Evolutionary conservation across 768 basidiomycete genomes (phyloP).

Genomic region (Rhodotorula toruloides): DNA sequence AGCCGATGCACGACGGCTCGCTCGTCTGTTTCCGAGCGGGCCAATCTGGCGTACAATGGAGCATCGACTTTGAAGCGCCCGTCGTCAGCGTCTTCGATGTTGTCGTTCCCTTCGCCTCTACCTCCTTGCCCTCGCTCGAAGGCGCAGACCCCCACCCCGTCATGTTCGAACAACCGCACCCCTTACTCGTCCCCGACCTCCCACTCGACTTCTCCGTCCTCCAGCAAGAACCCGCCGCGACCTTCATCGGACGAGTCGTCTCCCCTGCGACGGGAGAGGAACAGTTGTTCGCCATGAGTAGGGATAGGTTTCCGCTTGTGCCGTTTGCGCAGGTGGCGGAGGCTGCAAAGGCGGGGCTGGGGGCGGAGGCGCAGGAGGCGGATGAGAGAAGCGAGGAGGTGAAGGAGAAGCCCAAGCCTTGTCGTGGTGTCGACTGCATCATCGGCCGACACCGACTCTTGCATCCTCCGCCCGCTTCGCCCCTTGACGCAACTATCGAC

Average conservation of each 20-base stretch:
- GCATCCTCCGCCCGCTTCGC: slow-evolving; percentile 18
- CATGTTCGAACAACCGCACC: slow-evolving; percentile 42
- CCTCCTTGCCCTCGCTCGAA: slow-evolving; percentile 13
- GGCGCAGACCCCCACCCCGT: slow-evolving; percentile 17
- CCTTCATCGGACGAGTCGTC: slow-evolving; percentile 70
- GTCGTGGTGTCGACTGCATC: slow-evolving; percentile 33
- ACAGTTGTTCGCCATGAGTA: slow-evolving; percentile 74
- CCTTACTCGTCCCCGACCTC: slow-evolving; percentile 56
- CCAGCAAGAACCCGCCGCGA: slow-evolving; percentile 50
- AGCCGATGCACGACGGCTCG: slow-evolving; percentile 71
- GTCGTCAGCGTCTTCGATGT: slow-evolving; percentile 76
- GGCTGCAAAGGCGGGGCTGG: slow-evolving; percentile 40
- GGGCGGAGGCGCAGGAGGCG: slow-evolving; percentile 37
- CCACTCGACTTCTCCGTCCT: slow-evolving; percentile 52
- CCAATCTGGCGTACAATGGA: slow-evolving; percentile 39
- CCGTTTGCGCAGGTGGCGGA: slow-evolving; percentile 48
- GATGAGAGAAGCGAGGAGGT: slow-evolving; percentile 6
- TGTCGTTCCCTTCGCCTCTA: slow-evolving; percentile 47
- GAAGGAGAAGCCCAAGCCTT: background rate
- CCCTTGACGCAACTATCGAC: slow-evolving; percentile 32
- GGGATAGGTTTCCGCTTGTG: slow-evolving; percentile 72
- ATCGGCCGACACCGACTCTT: slow-evolving; percentile 34
- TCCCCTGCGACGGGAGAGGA: background rate
- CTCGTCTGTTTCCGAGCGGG: slow-evolving; percentile 62
- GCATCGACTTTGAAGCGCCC: slow-evolving; percentile 37